Evolutionary conservation across 352 stramenopile genomes (phyloP), one percentile per base, ranked within the genome.

Genomic region (Phytophthora pseudosyringae): DNA sequence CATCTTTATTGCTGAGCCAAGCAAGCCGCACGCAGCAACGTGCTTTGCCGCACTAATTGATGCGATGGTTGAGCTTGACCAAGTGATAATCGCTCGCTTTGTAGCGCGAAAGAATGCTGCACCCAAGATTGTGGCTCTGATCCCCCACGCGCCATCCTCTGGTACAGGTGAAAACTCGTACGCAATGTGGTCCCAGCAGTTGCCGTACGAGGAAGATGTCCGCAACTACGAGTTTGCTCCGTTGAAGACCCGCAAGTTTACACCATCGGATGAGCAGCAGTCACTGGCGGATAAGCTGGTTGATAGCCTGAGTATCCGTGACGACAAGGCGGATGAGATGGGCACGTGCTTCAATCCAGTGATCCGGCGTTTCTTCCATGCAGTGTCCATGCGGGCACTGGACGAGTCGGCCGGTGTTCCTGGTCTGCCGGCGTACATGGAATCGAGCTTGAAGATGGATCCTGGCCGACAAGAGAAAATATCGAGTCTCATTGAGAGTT

Each of bases 181-280:
- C 31, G 84, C 79, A 18, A 69, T 95, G 35, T 95, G 80, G 85
- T 72, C 75, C 6, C 83, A 93, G 26, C 81, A 91, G 56, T 55
- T 95, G 45, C 85, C 87, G 33, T 94, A 83, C 45, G 85, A 92
- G 60, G 87, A 95, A 74, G 87, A 95, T 38, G 11, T 94, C 33
- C 80, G 87, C 7, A 82, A 61, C 18, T 95, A 93, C 48, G 85
- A 95, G 60, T 95, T 95, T 60, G 72, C 81, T 38, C 76, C 85
- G 13, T 70, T 93, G 6, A 82, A 82, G 38, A 82, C 55, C 4
- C 56, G 67, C n/a, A 86, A 89, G 58, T 55, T 78, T 29, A 69
- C 67, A 7, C 86, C 83, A 2, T 88, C 60, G 7, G 69, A 73
- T 9, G 47, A 81, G n/a, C 84, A 95, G 54, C 83, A 91, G 26